Evolutionary conservation across 1,284 basidiomycete genomes (phyloP).

Genomic region (Fomitiporia mediterranea): DNA sequence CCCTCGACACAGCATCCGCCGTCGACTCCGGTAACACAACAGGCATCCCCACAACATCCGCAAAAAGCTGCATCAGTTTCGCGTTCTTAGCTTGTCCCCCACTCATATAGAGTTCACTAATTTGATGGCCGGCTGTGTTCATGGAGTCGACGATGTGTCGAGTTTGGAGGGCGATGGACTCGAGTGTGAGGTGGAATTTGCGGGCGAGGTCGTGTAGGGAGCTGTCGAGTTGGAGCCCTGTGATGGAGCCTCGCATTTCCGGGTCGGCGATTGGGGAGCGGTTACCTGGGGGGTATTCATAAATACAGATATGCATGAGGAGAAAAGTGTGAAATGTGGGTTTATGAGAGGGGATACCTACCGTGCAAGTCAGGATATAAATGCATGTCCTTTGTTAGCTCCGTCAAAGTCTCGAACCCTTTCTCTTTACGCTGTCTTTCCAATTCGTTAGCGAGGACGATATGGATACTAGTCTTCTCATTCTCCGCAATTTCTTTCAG

Average conservation of each 20-base stretch:
- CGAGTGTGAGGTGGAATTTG: conserved; percentile 89
- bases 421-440: conserved; percentile 60
- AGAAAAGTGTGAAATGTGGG: not conserved
- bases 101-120: conserved; percentile 87
- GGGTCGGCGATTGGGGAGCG: conserved; percentile 94
- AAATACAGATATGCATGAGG: too few species aligned
- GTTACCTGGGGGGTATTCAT: conserved; percentile 70
- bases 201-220: conserved; percentile 80
- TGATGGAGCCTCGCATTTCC: conserved; percentile 88
- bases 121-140: conserved; percentile 81
- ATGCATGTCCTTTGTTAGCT: conserved; percentile 86
- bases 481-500: conserved; percentile 57
- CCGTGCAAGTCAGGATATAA: conserved; percentile 94
- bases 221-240: conserved; percentile 81
- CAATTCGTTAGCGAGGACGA: conserved; percentile 72
- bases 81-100: conserved; percentile 89
- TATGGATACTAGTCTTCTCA: conserved; percentile 53
- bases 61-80: conserved; percentile 83
- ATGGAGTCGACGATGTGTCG: conserved; percentile 92
- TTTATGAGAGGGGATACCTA: conserved; percentile 26
- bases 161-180: conserved; percentile 94
- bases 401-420: conserved; percentile 60
- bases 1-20: conserved; percentile 84
- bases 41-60: conserved; percentile 80
- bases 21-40: conserved; percentile 80